Conservation (phyloP, 2,329 filamentous ascomycete genomes). For the Podosphaera aphanis region DNA sequence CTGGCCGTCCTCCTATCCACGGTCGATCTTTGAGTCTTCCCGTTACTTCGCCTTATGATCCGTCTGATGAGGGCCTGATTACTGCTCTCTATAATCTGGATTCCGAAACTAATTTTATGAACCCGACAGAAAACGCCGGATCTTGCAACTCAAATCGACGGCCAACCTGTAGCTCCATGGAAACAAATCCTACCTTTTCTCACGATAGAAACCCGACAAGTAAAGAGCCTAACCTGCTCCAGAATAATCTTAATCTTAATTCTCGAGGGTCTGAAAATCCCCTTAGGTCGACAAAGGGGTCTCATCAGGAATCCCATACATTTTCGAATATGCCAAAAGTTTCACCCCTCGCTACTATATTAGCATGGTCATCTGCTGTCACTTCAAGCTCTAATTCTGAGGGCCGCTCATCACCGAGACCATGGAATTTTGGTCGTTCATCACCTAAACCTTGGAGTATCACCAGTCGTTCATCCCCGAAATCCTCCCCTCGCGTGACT, state of each 20-base stretch:
- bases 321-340: not conserved
- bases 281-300: slow-evolving; percentile 20
- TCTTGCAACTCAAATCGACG: not conserved
- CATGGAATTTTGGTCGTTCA: slow-evolving; percentile 3
- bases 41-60: slow-evolving; percentile 6
- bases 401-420: slow-evolving; percentile 9
- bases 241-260: not conserved
- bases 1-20: slow-evolving; percentile 37
- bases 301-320: not conserved
- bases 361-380: slow-evolving; percentile 11
- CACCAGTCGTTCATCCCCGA: slow-evolving; percentile 7
- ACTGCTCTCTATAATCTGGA: not conserved
- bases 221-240: slow-evolving; percentile 2
- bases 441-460: slow-evolving; percentile 1
- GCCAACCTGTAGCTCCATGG: slow-evolving; percentile 11
- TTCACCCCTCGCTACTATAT: slow-evolving; percentile 21
- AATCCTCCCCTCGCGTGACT: not conserved
- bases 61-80: not conserved
- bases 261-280: slow-evolving; percentile 16
- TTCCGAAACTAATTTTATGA: not conserved
- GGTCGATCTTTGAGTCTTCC: slow-evolving; percentile 42
- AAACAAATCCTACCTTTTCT: slow-evolving; percentile 22
- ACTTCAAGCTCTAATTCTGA: slow-evolving; percentile 6
- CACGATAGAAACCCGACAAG: slow-evolving; percentile 1
- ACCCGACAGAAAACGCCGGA: not conserved